A percentile compares a stretch with the other conserved stretches of the same genome.
Evolutionary conservation across 2,329 filamentous ascomycete species (phyloP).

Genomic region (Botrytis hyacinthi): DNA sequence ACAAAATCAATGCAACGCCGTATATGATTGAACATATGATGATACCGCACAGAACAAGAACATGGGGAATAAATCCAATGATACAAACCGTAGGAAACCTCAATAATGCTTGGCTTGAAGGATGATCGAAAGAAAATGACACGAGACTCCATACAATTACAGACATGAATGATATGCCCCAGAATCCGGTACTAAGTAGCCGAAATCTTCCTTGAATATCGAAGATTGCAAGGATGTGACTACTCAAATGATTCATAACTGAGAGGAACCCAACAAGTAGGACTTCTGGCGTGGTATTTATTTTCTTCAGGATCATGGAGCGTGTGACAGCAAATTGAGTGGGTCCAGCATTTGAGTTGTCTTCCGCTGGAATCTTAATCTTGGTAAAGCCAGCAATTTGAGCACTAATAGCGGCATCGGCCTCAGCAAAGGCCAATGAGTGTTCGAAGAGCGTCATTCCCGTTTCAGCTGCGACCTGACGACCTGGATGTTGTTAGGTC

Average conservation of each 20-base stretch:
- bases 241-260: conserved; percentile 81
- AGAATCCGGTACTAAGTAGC: conserved; percentile 83
- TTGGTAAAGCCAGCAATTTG: conserved; percentile 55
- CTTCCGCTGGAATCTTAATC: conserved; percentile 27
- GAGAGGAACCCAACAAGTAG: conserved; percentile 86
- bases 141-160: conserved; percentile 76
- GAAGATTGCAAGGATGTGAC: conserved; percentile 77
- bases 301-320: conserved; percentile 69
- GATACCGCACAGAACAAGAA: conserved; percentile 83
- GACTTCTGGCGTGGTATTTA: conserved; percentile 88
- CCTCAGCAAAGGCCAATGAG: conserved; percentile 92
- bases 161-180: conserved; percentile 86
- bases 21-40: conserved; percentile 75
- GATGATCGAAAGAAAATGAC: conserved; percentile 59
- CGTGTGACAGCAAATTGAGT: conserved; percentile 53
- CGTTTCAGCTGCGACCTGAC: conserved; percentile 76
- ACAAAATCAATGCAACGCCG: conserved; percentile 69
- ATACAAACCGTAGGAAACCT: conserved; percentile 93
- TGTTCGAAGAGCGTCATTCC: conserved; percentile 97
- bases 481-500: conserved; percentile 34
- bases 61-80: conserved; percentile 89
- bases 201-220: conserved; percentile 76
- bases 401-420: conserved; percentile 80
- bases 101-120: conserved; percentile 64
- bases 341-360: conserved; percentile 30